These are phyloP conservation scores for Vaccinium corymbosum DNA, from an alignment of 148 eudicot species.

Conservation along the genomic window DNA sequence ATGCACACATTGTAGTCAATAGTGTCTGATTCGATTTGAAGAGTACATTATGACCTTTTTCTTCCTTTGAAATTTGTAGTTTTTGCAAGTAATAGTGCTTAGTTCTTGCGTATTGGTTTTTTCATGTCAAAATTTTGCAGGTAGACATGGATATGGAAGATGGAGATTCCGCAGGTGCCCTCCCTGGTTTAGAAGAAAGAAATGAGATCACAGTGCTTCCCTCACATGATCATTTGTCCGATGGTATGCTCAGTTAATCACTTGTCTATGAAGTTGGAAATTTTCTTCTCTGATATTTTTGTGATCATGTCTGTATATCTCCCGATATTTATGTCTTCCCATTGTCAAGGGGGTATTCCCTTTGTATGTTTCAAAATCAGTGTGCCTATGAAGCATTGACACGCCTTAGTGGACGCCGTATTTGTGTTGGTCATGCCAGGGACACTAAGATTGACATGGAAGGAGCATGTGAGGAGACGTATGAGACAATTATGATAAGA, in stretches of 20 bases:
- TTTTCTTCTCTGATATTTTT: background rate
- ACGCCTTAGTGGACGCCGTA: background rate
- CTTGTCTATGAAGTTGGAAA: background rate
- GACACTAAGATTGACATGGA: background rate
- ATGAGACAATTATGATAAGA: background rate
- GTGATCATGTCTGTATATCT: background rate
- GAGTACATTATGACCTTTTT: background rate
- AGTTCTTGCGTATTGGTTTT: background rate
- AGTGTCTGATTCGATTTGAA: background rate
- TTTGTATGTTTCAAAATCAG: background rate
- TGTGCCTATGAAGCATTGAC: background rate
- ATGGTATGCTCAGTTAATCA: constrained; percentile 38
- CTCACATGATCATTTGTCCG: constrained; percentile 18
- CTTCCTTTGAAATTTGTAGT: background rate
- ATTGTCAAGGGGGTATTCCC: background rate
- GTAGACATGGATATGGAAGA: constrained; percentile 99
- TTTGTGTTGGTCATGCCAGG: background rate
- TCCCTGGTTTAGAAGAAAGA: constrained; percentile 38
- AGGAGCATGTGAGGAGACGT: background rate
- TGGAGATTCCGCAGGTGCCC: constrained; percentile 39
- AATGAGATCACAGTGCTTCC: constrained; percentile 30
- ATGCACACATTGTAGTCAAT: background rate
- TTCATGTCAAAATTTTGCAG: constrained; percentile 37
- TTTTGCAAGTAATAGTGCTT: background rate
- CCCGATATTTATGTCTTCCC: background rate